Conservation (phyloP, 768 basidiomycete species). For the Pleurotus tuber-regium region DNA sequence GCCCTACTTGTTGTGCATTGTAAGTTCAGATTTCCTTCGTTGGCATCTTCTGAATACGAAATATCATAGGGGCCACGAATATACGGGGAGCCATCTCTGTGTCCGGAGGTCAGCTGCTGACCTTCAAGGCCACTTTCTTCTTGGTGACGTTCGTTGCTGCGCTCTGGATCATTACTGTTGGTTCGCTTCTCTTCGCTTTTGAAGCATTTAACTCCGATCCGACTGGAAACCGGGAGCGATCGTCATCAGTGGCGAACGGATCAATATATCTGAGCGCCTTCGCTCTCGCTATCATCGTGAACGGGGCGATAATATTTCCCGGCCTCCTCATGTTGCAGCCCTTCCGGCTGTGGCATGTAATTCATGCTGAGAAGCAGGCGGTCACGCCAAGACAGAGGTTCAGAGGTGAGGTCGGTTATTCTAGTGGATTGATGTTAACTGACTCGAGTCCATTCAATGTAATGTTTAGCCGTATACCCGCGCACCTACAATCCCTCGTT, state of each 20-base stretch:
- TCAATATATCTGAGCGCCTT: conserved; percentile 69
- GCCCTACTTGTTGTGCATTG: conserved; percentile 54
- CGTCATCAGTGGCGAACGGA: conserved; percentile 59
- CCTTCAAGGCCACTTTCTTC: conserved; percentile 65
- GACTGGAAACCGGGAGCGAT: conserved; percentile 22
- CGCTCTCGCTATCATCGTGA: conserved; percentile 55
- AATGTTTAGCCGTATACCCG: conserved; percentile 59
- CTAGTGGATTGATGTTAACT: conserved; percentile 7
- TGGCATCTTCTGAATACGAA: conserved; percentile 12
- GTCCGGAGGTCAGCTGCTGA: conserved; percentile 55
- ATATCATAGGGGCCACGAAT: conserved; percentile 44
- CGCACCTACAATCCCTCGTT: conserved; percentile 67
- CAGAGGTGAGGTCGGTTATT: conserved; percentile 48
- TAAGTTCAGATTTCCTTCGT: conserved; percentile 32
- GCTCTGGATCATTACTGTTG: conserved; percentile 64
- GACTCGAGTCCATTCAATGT: conserved; percentile 10
- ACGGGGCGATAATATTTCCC: conserved; percentile 66
- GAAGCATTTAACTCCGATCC: conserved; percentile 46
- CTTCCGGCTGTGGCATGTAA: conserved; percentile 53
- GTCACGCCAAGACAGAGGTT: conserved; percentile 79
- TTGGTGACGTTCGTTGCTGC: conserved; percentile 50
- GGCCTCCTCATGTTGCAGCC: conserved; percentile 76
- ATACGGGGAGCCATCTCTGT: conserved; percentile 60
- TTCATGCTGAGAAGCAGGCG: conserved; percentile 54
- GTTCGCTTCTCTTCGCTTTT: conserved; percentile 67